Evolutionary conservation across 306 rosid genomes (phyloP).

Genomic region (Vigna nakashimae): DNA sequence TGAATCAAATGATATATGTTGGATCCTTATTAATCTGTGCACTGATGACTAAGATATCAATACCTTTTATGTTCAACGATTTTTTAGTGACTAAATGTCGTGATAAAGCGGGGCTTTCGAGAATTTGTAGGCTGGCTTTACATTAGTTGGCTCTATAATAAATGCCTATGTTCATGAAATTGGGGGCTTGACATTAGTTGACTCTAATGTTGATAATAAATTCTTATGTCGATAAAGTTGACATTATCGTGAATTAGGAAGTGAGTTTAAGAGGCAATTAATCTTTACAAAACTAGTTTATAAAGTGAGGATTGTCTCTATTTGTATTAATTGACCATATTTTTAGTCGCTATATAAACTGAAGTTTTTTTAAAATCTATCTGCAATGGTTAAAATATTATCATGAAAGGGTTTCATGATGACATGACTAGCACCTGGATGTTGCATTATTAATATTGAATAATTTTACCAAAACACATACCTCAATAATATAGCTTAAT

Average conservation of each 20-base stretch:
- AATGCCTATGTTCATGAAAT: neutral
- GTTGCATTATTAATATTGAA: no score
- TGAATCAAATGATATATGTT: neutral
- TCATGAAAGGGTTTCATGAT: no score
- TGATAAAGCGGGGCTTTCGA: neutral
- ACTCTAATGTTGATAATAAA: no score
- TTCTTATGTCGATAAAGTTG: neutral
- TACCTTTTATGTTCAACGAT: neutral
- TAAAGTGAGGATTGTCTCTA: no score
- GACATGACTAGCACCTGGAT: no score
- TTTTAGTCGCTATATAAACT: no score
- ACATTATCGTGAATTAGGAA: neutral
- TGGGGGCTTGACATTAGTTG: no score
- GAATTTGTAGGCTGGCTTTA: neutral
- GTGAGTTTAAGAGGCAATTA: no score
- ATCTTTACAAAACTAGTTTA: no score
- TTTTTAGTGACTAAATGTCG: neutral
- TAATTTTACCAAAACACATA: no score
- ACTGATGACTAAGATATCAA: neutral
- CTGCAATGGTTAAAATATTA: neutral
- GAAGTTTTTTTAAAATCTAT: neutral
- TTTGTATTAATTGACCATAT: neutral
- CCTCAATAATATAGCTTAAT: no score
- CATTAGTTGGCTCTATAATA: neutral
- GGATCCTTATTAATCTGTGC: conserved; percentile 8